A percentile compares a stretch with the other conserved stretches of the same genome.
These are phyloP conservation scores for Kluyveromyces wickerhamii DNA, from an alignment of 805 yeast genomes.

Conservation along the genomic window DNA sequence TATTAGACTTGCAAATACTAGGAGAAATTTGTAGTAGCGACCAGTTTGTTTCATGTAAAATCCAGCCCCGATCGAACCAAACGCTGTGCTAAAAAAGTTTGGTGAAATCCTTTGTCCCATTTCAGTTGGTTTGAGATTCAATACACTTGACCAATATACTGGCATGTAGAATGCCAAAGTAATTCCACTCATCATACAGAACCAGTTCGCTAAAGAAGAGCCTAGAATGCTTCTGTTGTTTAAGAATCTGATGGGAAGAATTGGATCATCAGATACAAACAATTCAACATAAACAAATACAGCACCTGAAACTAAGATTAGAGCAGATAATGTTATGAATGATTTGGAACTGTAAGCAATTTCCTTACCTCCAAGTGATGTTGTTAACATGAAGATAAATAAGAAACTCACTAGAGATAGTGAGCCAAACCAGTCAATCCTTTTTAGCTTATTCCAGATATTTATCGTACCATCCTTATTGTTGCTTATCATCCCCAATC, in stretches of 20 bases:
- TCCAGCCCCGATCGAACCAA: conserved; percentile 59
- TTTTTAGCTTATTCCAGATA: conserved; percentile 39
- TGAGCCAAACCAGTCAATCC: conserved; percentile 51
- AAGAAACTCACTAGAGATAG: conserved; percentile 38
- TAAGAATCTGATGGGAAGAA: conserved; percentile 51
- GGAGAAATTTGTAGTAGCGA: conserved; percentile 42
- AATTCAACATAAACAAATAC: conserved; percentile 38
- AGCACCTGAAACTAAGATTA: conserved; percentile 29
- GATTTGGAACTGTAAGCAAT: conserved; percentile 33
- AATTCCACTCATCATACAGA: conserved; percentile 36
- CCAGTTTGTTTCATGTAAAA: conserved; percentile 58
- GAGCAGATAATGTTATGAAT: conserved; percentile 11
- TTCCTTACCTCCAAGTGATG: conserved; percentile 46
- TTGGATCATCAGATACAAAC: conserved; percentile 45
- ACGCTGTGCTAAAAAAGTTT: conserved; percentile 49
- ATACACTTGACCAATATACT: conserved; percentile 49
- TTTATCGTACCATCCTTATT: conserved; percentile 30
- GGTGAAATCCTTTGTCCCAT: conserved; percentile 56
- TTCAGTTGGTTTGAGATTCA: conserved; percentile 43
- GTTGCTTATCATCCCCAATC: conserved; percentile 9
- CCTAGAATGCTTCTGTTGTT: conserved; percentile 52
- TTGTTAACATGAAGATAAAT: conserved; percentile 39
- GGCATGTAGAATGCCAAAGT: conserved; percentile 51
- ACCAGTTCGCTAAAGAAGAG: conserved; percentile 53
- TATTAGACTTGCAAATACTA: conserved; percentile 36